Percentiles rank a stretch among this genome's conserved stretches.
These are phyloP conservation scores for Fusarium decemcellulare DNA, from an alignment of 2,329 filamentous ascomycete species.

Conservation along the genomic window DNA sequence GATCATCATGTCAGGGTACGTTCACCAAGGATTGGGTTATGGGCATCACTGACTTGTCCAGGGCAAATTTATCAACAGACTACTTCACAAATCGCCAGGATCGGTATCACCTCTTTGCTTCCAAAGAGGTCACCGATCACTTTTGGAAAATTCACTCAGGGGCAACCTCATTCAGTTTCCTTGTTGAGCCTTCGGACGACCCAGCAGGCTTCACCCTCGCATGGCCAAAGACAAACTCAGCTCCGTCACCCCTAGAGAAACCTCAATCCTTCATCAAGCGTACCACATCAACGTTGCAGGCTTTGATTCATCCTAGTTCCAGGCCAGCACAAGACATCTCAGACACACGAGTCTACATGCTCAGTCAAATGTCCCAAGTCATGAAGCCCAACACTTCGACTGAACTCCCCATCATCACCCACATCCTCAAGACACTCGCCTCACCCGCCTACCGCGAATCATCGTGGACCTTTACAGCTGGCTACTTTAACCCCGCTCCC, in stretches of 20 bases:
- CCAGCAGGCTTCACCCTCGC: constrained; percentile 71
- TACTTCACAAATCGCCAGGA: constrained; percentile 98
- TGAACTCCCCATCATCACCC: constrained; percentile 85
- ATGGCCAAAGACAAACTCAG: constrained; percentile 84
- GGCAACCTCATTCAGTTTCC: constrained; percentile 86
- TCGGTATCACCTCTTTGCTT: constrained; percentile 92
- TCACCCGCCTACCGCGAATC: constrained; percentile 75
- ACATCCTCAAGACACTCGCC: constrained; percentile 79
- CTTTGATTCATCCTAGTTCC: constrained; percentile 69
- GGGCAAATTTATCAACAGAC: constrained; percentile 89
- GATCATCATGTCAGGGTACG: constrained; percentile 90
- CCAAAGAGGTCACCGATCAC: constrained; percentile 83
- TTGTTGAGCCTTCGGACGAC: constrained; percentile 74
- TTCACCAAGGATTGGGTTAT: not conserved
- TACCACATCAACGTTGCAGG: constrained; percentile 76
- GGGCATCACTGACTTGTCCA: constrained; percentile 42
- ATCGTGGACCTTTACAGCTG: constrained; percentile 96
- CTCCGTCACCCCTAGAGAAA: constrained; percentile 80
- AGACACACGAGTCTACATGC: constrained; percentile 85
- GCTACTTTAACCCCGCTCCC: constrained; percentile 97
- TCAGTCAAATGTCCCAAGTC: constrained; percentile 90
- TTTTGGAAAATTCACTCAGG: constrained; percentile 84
- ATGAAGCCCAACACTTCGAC: constrained; percentile 86
- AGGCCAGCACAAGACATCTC: constrained; percentile 45
- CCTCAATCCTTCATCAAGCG: constrained; percentile 78